Evolutionary conservation across 2,329 filamentous ascomycete species (phyloP), one percentile per base, ranked within the genome.

Genomic region (Cryphonectria parasitica): DNA sequence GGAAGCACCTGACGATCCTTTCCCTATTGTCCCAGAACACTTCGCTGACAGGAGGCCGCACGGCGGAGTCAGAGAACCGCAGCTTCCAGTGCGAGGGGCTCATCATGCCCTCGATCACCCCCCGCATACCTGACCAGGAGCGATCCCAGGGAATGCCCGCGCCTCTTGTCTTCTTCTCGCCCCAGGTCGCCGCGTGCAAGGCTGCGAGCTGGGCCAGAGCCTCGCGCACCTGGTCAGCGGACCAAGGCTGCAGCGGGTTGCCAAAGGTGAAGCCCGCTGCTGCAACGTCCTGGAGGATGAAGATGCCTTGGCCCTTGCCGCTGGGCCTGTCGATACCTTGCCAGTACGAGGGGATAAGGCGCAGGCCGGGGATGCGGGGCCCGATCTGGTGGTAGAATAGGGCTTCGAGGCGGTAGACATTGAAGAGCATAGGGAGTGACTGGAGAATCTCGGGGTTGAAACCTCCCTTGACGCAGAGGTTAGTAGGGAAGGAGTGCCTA

Each of bases 111-210:
- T 17, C 60, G 45, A 80, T 79, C 0, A 83, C 74, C 71, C 80
- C 78, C 39, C 79, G 79, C 75, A 82, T 78, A 58, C 78, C 78
- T 17, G 66, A 66, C 22, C 13, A 63, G 43, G 39, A 66, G 62
- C 39, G 67, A 7, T 49, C 63, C 64, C 77, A 77, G 19, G 77
- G 79, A 49, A 79, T 75, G 19, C 79, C 77, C 8, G 77, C 75
- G 34, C 77, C 71, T 6, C 69, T 71, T 64, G 74, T n/a, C 45
- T n/a, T 11, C 4, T n/a, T 2, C 22, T 49, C 69, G n/a, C 79
- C 79, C 79, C 80, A 83, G 69, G 77, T 82, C 64, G 78, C 76
- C 1, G 80, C 81, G 70, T 83, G 82, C 17, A 83, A 75, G 17
- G 77, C 77, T 0, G 82, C 82, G 25, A 84, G 74, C 75, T 83